Evolutionary conservation across 176 grass and related monocot genomes (phyloP).

Genomic region (Juncus effusus): DNA sequence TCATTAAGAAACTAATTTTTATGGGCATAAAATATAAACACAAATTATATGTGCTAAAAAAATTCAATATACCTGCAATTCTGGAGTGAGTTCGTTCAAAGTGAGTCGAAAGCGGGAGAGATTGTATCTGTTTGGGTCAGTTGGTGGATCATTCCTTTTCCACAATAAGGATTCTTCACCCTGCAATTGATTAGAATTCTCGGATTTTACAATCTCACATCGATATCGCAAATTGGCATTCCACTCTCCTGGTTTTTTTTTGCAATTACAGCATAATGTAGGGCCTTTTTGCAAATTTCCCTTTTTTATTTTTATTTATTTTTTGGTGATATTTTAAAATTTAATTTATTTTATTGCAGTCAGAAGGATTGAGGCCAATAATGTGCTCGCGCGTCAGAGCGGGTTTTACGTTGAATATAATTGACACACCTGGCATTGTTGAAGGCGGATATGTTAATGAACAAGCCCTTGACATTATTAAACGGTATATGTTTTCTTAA

Average conservation of each 20-base stretch:
- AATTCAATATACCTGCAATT: constrained; percentile 53
- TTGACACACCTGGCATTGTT: constrained; percentile 87
- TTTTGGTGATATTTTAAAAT: not conserved
- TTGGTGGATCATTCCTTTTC: constrained; percentile 76
- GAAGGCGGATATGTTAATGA: constrained; percentile 98
- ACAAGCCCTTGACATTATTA: constrained; percentile 90
- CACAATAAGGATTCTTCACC: constrained; percentile 57
- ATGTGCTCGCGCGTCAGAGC: constrained; percentile 69
- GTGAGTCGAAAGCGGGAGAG: constrained; percentile 49
- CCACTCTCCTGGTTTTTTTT: constrained; percentile 20
- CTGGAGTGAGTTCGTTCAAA: constrained; percentile 34
- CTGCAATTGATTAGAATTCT: constrained; percentile 38
- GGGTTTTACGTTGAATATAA: constrained; percentile 92
- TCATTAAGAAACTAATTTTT: no score
- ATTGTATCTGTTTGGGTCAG: constrained; percentile 81
- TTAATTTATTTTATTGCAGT: constrained; percentile 37
- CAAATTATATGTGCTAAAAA: no score
- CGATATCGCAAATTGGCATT: constrained; percentile 63
- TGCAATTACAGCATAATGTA: no score
- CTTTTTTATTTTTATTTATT: no score
- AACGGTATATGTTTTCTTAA: constrained; percentile 41
- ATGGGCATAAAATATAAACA: no score
- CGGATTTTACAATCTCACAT: constrained; percentile 57
- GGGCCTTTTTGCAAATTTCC: no score
- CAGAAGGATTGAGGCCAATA: constrained; percentile 76